A percentile compares a stretch with the other conserved stretches of the same genome.
Evolutionary conservation across 225 moss, liverwort and hornwort species (phyloP).

Genomic region (Marchantia paleacea): DNA sequence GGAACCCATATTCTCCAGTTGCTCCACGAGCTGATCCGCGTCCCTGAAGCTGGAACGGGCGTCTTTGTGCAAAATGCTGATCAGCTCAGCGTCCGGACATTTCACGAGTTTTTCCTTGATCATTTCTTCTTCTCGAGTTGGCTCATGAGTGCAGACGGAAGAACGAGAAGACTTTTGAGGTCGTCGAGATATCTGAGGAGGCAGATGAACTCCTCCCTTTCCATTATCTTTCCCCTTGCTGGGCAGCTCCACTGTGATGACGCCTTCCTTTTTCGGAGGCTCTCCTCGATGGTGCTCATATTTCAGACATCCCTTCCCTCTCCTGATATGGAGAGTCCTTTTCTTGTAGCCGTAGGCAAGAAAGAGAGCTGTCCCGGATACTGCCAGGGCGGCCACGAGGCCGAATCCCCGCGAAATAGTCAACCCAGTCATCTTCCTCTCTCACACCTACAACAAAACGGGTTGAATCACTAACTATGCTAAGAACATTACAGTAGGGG

Average conservation of each 20-base stretch:
- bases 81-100: constrained; percentile 25
- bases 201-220: constrained; percentile 13
- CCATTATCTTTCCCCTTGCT: constrained; percentile 3
- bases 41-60: constrained; percentile 21
- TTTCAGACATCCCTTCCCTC: constrained; percentile 27
- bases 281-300: constrained; percentile 17
- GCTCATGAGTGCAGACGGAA: constrained; percentile 2
- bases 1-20: background rate
- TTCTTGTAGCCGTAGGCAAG: constrained; percentile 36
- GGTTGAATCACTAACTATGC: constrained; percentile 6
- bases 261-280: background rate
- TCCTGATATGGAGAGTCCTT: constrained; percentile 23
- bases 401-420: constrained; percentile 31
- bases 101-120: constrained; percentile 20
- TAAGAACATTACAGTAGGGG: background rate
- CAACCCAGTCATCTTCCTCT: constrained; percentile 14
- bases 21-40: constrained; percentile 12
- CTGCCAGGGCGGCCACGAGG: constrained; percentile 34
- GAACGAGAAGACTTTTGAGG: background rate
- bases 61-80: constrained; percentile 17
- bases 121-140: constrained; percentile 6
- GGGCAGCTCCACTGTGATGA: background rate
- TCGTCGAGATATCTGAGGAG: constrained; percentile 15
- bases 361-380: constrained; percentile 38
- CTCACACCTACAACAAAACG: constrained; percentile 17